Evolutionary conservation across 1,284 basidiomycete species (phyloP).

Genomic region (Waitea zeae): DNA sequence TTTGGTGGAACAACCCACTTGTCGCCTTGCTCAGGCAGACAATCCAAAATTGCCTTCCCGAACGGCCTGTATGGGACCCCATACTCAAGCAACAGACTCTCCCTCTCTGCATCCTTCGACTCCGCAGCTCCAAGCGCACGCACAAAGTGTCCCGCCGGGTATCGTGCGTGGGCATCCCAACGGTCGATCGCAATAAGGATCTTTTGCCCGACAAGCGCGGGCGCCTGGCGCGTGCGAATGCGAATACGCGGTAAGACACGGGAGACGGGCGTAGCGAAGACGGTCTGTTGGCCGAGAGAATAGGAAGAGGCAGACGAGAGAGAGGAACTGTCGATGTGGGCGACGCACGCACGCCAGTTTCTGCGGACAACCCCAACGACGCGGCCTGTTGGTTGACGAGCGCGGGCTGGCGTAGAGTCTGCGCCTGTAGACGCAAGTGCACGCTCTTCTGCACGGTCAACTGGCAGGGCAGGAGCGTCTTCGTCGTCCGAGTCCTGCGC

Average conservation of each 20-base stretch:
- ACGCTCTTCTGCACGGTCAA: conserved; percentile 29
- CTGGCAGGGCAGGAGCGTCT: conserved; percentile 18
- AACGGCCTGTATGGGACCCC: conserved; percentile 96
- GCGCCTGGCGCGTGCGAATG: conserved; percentile 87
- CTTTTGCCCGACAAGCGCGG: conserved; percentile 80
- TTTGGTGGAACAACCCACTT: conserved; percentile 87
- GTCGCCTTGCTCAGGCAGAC: conserved; percentile 83
- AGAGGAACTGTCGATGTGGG: conserved; percentile 85
- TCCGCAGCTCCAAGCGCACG: conserved; percentile 84
- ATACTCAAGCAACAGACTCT: conserved; percentile 87
- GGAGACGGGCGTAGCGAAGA: conserved; percentile 91
- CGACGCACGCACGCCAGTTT: conserved; percentile 92
- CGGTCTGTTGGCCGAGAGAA: conserved; percentile 77
- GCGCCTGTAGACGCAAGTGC: conserved; percentile 21
- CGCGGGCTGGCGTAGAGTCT: conserved; percentile 22
- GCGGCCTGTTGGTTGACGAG: conserved; percentile 80
- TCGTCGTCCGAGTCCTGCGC: conserved; percentile 64
- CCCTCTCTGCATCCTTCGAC: conserved; percentile 92
- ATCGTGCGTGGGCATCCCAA: conserved; percentile 79
- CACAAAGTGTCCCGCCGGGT: conserved; percentile 97
- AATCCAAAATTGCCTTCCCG: conserved; percentile 85
- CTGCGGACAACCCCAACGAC: conserved; percentile 89
- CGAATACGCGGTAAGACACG: conserved; percentile 88
- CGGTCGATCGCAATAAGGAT: conserved; percentile 91
- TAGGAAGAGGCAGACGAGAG: conserved; percentile 67